These are phyloP conservation scores for Musa troglodytarum DNA, from an alignment of 176 grass and related monocot genomes.

Conservation along the genomic window DNA sequence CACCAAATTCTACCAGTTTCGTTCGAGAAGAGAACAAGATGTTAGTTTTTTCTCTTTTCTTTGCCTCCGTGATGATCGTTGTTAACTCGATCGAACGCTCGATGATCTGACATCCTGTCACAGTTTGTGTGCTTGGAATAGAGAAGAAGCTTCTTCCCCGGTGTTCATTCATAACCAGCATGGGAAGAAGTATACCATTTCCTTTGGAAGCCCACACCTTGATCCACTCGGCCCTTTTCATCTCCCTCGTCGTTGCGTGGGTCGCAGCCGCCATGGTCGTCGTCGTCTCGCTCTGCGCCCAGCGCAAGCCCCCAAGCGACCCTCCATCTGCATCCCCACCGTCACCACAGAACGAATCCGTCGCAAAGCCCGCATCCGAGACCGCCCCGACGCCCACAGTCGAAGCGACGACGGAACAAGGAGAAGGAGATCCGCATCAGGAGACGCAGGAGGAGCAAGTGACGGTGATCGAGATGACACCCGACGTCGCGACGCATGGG, in stretches of 20 bases:
- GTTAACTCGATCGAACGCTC: no score
- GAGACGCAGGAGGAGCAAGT: neutral
- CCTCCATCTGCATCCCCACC: neutral
- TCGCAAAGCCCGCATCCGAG: neutral
- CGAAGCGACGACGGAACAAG: neutral
- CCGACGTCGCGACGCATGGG: constrained; percentile 56
- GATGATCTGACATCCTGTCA: no score
- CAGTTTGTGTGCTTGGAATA: neutral
- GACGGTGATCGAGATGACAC: constrained; percentile 37
- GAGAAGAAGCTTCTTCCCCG: neutral
- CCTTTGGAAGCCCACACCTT: constrained; percentile 10
- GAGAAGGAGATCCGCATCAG: neutral
- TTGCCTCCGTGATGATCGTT: no score
- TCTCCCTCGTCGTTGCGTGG: constrained; percentile 49
- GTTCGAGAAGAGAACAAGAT: no score
- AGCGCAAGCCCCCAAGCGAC: constrained; percentile 28
- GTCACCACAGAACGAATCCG: constrained; percentile 6
- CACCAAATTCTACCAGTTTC: no score
- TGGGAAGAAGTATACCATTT: constrained; percentile 50
- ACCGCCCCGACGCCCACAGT: neutral
- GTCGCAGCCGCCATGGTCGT: constrained; percentile 41
- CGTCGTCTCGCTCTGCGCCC: constrained; percentile 60
- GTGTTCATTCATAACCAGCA: neutral
- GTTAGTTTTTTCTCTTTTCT: no score
- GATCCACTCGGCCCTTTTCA: constrained; percentile 23